Conservation (phyloP, 2,329 filamentous ascomycete species). For the Clarireedia paspali region DNA sequence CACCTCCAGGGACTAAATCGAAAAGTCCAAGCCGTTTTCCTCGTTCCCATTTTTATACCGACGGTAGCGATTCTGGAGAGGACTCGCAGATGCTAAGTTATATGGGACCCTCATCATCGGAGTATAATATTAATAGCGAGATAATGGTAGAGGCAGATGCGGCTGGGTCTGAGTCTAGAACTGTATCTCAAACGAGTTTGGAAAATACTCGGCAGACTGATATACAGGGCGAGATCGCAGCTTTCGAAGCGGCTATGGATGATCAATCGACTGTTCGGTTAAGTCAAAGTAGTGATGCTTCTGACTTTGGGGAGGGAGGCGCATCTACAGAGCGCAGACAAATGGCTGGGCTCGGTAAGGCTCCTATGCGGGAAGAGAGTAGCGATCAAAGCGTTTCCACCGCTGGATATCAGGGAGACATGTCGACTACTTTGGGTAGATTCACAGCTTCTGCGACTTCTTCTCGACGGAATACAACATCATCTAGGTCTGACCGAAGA, state of each 20-base stretch:
- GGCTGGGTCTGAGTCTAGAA: neutral
- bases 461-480: slow-evolving; percentile 3
- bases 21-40: slow-evolving; percentile 7
- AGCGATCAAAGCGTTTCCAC: slow-evolving; percentile 2
- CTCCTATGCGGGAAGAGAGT: slow-evolving; percentile 5
- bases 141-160: slow-evolving; percentile 2
- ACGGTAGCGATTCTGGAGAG: slow-evolving; percentile 6
- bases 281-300: slow-evolving; percentile 3
- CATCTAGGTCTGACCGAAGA: slow-evolving; percentile 4
- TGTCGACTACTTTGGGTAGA: slow-evolving; percentile 7
- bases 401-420: slow-evolving; percentile 7
- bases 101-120: slow-evolving; percentile 8
- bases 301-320: neutral
- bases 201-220: neutral
- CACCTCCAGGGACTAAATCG: neutral
- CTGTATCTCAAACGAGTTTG: neutral
- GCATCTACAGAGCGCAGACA: neutral
- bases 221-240: neutral
- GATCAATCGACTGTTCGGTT: slow-evolving; percentile 6
- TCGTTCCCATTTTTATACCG: slow-evolving; percentile 6
- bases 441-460: neutral
- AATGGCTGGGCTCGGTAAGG: neutral
- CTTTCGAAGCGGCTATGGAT: neutral
- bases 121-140: slow-evolving; percentile 8
- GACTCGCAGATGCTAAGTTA: slow-evolving; percentile 7